phyloP scores from a whole-genome alignment of 2,329 filamentous ascomycete species.

The Ceratocystiopsis brevicomis region DNA sequence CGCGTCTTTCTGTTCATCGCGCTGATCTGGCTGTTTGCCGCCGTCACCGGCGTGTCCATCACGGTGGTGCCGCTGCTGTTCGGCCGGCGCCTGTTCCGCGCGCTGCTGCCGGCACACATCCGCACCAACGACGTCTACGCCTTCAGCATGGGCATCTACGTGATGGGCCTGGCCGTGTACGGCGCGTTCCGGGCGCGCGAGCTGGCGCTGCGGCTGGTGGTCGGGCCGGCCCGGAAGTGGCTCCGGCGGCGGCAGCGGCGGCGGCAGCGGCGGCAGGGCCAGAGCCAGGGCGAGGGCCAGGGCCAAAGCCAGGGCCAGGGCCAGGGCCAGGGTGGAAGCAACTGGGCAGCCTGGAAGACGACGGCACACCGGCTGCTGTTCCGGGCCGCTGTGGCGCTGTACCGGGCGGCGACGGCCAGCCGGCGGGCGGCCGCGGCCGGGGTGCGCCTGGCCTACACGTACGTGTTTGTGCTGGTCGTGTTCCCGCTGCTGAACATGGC shows the following conservation, averaged over 20 bases:
- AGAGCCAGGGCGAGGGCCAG: too few relatives aligned
- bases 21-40: constrained; percentile 84
- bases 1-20: constrained; percentile 74
- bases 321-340: too few relatives aligned
- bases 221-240: constrained; percentile 12
- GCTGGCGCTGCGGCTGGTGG: constrained; percentile 17
- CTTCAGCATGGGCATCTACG: constrained; percentile 76
- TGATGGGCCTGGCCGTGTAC: constrained; percentile 52
- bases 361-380: constrained; percentile 7
- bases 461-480: constrained; percentile 53
- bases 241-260: constrained; percentile 10
- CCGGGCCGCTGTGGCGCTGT: constrained; percentile 8
- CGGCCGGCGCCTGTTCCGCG: constrained; percentile 59
- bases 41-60: constrained; percentile 63
- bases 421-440: constrained; percentile 15
- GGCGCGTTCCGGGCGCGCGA: constrained; percentile 30
- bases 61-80: constrained; percentile 77
- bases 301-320: constrained; percentile 11
- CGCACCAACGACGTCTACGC: constrained; percentile 91
- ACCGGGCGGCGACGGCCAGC: constrained; percentile 15
- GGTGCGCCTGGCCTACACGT: constrained; percentile 49
- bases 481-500: constrained; percentile 66
- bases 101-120: constrained; percentile 50
- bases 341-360: constrained; percentile 8
- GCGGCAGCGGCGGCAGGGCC: constrained; percentile 10